A percentile compares a stretch with the other conserved stretches of the same genome.
These are phyloP conservation scores for Colletotrichum cereale DNA, from an alignment of 2,329 filamentous ascomycete species.

Conservation along the genomic window DNA sequence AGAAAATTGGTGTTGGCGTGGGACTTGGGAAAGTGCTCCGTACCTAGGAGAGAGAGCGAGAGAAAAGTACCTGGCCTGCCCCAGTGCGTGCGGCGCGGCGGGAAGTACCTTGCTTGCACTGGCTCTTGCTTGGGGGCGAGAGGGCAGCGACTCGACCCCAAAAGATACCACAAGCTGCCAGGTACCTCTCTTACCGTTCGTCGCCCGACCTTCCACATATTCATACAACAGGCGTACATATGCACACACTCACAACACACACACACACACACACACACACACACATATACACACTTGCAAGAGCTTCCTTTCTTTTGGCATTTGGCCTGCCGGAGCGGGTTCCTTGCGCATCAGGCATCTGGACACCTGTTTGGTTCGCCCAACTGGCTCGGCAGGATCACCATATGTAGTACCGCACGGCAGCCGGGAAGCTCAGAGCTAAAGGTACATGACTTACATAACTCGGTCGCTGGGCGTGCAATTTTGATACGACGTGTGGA, in stretches of 20 bases:
- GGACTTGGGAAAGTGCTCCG: conserved; percentile 42
- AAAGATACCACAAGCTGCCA: background rate
- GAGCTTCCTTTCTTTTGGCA: background rate
- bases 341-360: background rate
- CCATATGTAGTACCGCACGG: conserved; percentile 5
- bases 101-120: conserved; percentile 17
- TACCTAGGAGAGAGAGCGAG: background rate
- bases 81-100: background rate
- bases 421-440: conserved; percentile 3
- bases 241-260: background rate
- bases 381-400: conserved; percentile 7
- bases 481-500: conserved; percentile 24
- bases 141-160: background rate
- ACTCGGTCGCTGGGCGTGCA: conserved; percentile 4
- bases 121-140: background rate
- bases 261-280: background rate
- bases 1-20: conserved; percentile 41
- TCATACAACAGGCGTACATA: background rate
- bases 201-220: background rate
- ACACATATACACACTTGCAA: background rate
- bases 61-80: conserved; percentile 6
- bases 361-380: conserved; percentile 2
- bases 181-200: background rate
- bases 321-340: background rate
- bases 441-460: conserved; percentile 14